A percentile compares a stretch with the other conserved stretches of the same genome.
phyloP scores from a whole-genome alignment of 805 yeast genomes.

The Pachysolen tannophilus region DNA sequence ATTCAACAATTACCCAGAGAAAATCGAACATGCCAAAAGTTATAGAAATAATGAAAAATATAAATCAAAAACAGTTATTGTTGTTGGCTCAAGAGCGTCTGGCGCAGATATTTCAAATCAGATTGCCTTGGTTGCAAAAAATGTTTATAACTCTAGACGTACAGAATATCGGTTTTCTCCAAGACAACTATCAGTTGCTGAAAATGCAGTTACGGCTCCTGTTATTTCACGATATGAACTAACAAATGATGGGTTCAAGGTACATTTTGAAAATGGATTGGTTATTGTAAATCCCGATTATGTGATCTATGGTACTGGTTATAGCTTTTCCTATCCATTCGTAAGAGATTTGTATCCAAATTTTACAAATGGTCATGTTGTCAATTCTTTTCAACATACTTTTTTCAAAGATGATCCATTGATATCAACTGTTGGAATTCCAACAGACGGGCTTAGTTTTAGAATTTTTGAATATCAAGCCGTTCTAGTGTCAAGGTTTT shows the following conservation, averaged over 20 bases:
- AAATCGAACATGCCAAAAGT: slow-evolving; percentile 20
- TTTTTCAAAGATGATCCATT: slow-evolving; percentile 25
- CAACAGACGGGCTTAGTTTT: slow-evolving; percentile 30
- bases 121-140: neutral
- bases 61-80: slow-evolving; percentile 1
- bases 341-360: slow-evolving; percentile 15
- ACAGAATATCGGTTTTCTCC: too few relatives aligned
- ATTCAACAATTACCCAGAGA: slow-evolving; percentile 4
- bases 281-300: slow-evolving; percentile 13
- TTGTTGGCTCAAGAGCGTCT: slow-evolving; percentile 18
- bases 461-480: slow-evolving; percentile 35
- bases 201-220: neutral
- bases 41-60: slow-evolving; percentile 6
- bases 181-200: neutral
- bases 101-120: slow-evolving; percentile 10
- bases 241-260: neutral
- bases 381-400: slow-evolving; percentile 26
- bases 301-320: slow-evolving; percentile 22
- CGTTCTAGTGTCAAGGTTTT: slow-evolving; percentile 24
- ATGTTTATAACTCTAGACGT: neutral
- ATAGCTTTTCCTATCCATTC: slow-evolving; percentile 18
- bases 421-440: slow-evolving; percentile 27
- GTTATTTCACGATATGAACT: neutral
- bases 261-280: slow-evolving; percentile 12
- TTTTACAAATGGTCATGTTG: slow-evolving; percentile 19